Evolutionary conservation across 2,329 filamentous ascomycete genomes (phyloP), one percentile per base, ranked within the genome.

Genomic region (Knoxdaviesia proteae): DNA sequence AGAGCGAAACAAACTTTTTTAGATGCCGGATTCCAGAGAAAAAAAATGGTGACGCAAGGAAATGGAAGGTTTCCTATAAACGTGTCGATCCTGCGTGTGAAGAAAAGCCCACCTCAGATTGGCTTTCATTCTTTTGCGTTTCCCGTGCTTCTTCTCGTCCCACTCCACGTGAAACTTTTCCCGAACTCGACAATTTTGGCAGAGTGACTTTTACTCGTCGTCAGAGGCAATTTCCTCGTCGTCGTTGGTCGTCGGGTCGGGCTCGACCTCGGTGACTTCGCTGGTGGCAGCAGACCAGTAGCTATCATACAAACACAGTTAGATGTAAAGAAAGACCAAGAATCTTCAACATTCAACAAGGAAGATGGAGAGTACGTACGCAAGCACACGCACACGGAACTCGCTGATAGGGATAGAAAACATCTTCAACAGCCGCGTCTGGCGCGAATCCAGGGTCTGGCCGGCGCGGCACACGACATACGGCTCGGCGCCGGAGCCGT

Each of bases 371-470:
- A 20, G 47, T 36, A 67, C 69, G 59, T 69, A 80, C 55, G 86
- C 87, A 58, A 81, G 64, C 49, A 93, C 63, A 53, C 76, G 70
- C 45, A 98, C 77, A 58, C 70, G 78, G 65, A 98, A 98, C 64
- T 96, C 86, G 45, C 84, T 83, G 61, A 90, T 74, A 48, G 82
- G 84, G 45, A 94, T 74, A 42, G 84, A 80, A 62, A 98, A 96
- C 53, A 94, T 69, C 73, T 96, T 96, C 60, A 98, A 61, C 55
- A 98, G 64, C 49, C 86, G 80, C 45, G 90, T 94, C 69, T 98
- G 90, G 52, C 88, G 73, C 50, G 82, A 87, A 61, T 94, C 87
- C 50, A 98, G 63, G 38, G 76, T 69, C 56, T 94, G 75, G 7
- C 88, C 90, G 59, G 86, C 78, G 54, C 76, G 77, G 64, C 88